These are phyloP conservation scores for Suillus lakei DNA, from an alignment of 768 basidiomycete genomes.

Conservation along the genomic window DNA sequence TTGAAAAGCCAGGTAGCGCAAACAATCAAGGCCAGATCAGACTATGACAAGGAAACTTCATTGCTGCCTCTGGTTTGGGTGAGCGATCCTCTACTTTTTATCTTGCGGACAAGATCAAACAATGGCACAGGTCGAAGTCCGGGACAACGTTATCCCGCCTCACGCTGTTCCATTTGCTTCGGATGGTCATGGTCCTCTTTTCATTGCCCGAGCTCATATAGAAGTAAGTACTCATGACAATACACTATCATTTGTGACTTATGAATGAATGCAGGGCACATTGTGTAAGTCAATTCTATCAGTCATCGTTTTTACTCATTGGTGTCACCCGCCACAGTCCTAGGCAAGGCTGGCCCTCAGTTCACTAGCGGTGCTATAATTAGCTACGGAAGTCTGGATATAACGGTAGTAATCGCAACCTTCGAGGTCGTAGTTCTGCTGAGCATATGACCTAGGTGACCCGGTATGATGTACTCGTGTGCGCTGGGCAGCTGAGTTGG, in stretches of 20 bases:
- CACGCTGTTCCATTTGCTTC: slow-evolving; percentile 32
- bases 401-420: slow-evolving; percentile 22
- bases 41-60: slow-evolving; percentile 14
- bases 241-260: neutral
- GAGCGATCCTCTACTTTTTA: slow-evolving; percentile 4
- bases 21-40: neutral
- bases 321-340: slow-evolving; percentile 16
- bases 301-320: neutral
- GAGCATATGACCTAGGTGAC: slow-evolving; percentile 21
- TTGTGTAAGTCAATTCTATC: slow-evolving; percentile 25
- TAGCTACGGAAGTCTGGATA: slow-evolving; percentile 22
- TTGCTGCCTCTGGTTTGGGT: slow-evolving; percentile 34
- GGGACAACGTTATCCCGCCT: slow-evolving; percentile 34
- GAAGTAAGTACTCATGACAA: slow-evolving; percentile 17
- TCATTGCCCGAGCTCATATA: slow-evolving; percentile 29
- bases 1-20: neutral
- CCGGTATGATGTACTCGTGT: slow-evolving; percentile 35
- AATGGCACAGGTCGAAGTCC: slow-evolving; percentile 28
- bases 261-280: slow-evolving; percentile 21
- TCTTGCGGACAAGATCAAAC: neutral
- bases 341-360: slow-evolving; percentile 31
- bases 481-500: slow-evolving; percentile 32
- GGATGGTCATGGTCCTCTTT: slow-evolving; percentile 30
- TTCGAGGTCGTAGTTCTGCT: neutral
- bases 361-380: slow-evolving; percentile 31